Base-by-base conservation (phyloP, 805 yeast species). In the Candida verbasci region DNA sequence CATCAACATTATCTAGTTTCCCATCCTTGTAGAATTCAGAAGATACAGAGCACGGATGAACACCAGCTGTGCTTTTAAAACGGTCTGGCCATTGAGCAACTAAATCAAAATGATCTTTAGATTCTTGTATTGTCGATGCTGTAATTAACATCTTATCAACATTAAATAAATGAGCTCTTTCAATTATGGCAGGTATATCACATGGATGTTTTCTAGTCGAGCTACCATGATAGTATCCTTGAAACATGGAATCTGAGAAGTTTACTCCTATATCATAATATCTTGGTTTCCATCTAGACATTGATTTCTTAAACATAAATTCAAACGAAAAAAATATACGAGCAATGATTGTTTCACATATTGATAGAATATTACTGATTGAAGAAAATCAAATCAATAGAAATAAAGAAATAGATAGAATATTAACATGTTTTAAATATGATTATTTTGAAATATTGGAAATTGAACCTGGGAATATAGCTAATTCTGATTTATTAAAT, bases 1-100 rank as follows among this genome's bases (percentile, higher is more conserved):
- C 49, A 3, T 59, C 68, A 2, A 58, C 57, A 29, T 58, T 56
- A 10, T 51, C 52, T 23, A 55, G 48, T 6, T 31, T 36, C n/a
- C 39, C 32, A 25, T 8, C 45, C 43, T 45, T 49, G 37, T 60
- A 67, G 44, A 66, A 68, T 37, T 67, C 72, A 28, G 46, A 46
- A 9, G 70, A 67, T 0, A 88, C 95, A 12, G 82, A 68, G 58
- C 98, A 91, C 0, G 99, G 99, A 62, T 93, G 99, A 2, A 91
- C 94, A 9, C 99, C 98, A 2, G 80, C 89, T 0, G 98, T 93
- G 17, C 84, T 76, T 42, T 63, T 73, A 44, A 58, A 60, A 11
- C 43, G 49, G 8, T 50, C 52, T 3, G 63, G 61, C 38, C 61
- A 57, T 34, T 56, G 42, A 3, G 52, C 43, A 26, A 84, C 79